Evolutionary conservation across 306 rosid species (phyloP).

Genomic region (Cicer pinnatifidum): DNA sequence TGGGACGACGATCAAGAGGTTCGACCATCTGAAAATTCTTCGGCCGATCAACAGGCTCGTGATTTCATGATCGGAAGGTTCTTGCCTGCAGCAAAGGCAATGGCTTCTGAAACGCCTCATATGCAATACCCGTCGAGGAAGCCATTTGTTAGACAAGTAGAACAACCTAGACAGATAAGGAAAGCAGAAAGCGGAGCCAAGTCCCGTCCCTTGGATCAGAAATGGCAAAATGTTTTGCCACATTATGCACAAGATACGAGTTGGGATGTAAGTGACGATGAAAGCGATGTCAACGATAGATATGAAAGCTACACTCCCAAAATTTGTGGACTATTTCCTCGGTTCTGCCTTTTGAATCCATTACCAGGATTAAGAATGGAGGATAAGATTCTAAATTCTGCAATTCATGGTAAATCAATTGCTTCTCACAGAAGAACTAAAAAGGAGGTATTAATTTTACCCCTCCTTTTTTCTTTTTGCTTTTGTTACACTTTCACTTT

Average conservation of each 20-base stretch:
- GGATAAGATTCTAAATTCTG: constrained; percentile 46
- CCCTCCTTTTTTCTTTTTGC: constrained; percentile 16
- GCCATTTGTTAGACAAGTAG: constrained; percentile 45
- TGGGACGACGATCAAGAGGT: constrained; percentile 68
- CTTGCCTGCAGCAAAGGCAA: constrained; percentile 93
- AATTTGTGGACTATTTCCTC: constrained; percentile 68
- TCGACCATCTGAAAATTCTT: constrained; percentile 53
- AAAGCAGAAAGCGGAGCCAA: constrained; percentile 48
- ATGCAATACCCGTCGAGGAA: constrained; percentile 58
- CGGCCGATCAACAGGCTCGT: constrained; percentile 70
- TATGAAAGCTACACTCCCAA: constrained; percentile 54
- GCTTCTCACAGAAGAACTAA: constrained; percentile 56
- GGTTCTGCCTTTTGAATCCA: constrained; percentile 68
- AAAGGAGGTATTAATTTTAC: constrained; percentile 51
- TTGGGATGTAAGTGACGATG: constrained; percentile 62
- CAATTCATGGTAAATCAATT: constrained; percentile 55
- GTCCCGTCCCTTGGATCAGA: constrained; percentile 46
- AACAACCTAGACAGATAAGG: constrained; percentile 56
- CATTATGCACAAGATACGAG: constrained; percentile 52
- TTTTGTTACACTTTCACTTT: constrained; percentile 32
- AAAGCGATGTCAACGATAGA: constrained; percentile 53
- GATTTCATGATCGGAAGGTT: constrained; percentile 90
- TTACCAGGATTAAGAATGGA: constrained; percentile 68
- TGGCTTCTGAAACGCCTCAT: constrained; percentile 78
- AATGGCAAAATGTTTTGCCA: constrained; percentile 50